Base-by-base conservation (phyloP, 306 rosid species). In the Fragaria vesca region DNA sequence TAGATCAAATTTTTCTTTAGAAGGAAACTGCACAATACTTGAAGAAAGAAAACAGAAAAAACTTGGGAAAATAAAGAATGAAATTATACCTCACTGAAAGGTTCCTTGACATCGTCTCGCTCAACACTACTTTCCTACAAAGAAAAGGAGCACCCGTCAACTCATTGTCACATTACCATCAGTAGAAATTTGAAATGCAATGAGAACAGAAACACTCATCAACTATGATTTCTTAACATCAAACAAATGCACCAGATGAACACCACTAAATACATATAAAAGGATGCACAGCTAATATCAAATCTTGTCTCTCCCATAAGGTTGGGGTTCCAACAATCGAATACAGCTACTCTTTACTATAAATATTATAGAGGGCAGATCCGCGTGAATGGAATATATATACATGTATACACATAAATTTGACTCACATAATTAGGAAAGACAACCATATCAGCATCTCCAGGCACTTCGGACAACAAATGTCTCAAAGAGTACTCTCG, bases 51-150 rank as follows among this genome's bases (percentile, higher is more conserved):
- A 3, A 26, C 24, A 43, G 12, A 24, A 9, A 24, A 42, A 42
- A n/a, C 32, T 4, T 45, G 32, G 21, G 30, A 54, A 32, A 47
- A 4, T 18, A 47, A 74, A 28, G 17, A 15, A 76, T 71, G 69
- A 77, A 36, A 58, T 11, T 26, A 75, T 86, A 95, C 99, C 99
- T 95, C 99, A 26, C 93, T 93, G 87, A 95, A 95, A 80, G 99
- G 99, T 81, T 95, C 99, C 84, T 69, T 87, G 75, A 95, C 81
- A 86, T 95, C 94, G 45, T 95, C 97, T 66, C 86, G 85, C 81
- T 95, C 97, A 38, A 95, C 96, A 80, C 97, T 86, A 84, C 97
- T 95, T 84, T 95, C 99, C 99, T 95, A 91, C 69, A 81, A 66
- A 60, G 42, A 88, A 80, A 75, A 45, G 65, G 42, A 57, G 54